Conservation (phyloP, 208 protist genomes). For the Trypanosoma rangeli region DNA sequence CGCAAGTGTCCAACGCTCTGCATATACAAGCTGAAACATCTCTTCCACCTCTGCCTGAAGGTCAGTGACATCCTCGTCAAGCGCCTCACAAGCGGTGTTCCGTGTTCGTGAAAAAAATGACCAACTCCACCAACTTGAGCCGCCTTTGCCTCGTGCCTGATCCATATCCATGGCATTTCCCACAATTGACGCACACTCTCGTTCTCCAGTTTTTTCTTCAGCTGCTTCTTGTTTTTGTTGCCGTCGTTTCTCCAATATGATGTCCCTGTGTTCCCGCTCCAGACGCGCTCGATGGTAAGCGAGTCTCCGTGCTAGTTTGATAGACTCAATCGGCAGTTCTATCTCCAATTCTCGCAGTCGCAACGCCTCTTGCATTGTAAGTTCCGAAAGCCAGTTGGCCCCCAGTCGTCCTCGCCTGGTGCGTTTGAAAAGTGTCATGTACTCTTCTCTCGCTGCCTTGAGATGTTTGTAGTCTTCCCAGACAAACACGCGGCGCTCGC, state of each 20-base stretch:
- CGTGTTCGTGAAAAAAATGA: constrained; percentile 2
- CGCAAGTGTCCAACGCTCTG: constrained; percentile 51
- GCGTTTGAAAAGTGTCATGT: constrained; percentile 51
- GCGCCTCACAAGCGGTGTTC: not conserved
- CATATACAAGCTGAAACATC: constrained; percentile 55
- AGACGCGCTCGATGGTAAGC: constrained; percentile 36
- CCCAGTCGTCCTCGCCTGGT: constrained; percentile 24
- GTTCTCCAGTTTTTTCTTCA: constrained; percentile 22
- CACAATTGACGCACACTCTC: not conserved
- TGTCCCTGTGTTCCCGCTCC: constrained; percentile 18
- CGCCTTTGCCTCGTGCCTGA: not conserved
- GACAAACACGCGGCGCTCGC: constrained; percentile 35
- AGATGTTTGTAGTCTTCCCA: constrained; percentile 46
- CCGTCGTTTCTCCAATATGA: constrained; percentile 10
- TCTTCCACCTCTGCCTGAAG: constrained; percentile 47
- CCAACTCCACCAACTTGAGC: constrained; percentile 24
- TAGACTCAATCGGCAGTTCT: constrained; percentile 52
- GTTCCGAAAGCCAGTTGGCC: constrained; percentile 39
- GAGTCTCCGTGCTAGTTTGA: constrained; percentile 52
- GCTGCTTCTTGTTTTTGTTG: constrained; percentile 32
- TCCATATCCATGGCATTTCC: not conserved
- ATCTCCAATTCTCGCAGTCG: constrained; percentile 44
- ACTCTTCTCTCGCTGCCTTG: constrained; percentile 44
- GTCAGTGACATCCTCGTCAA: constrained; percentile 32
- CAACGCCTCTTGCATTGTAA: constrained; percentile 33